A percentile compares a stretch with the other conserved stretches of the same genome.
phyloP scores from a whole-genome alignment of 2,329 filamentous ascomycete genomes.

The Alternaria novae-zelandiae region DNA sequence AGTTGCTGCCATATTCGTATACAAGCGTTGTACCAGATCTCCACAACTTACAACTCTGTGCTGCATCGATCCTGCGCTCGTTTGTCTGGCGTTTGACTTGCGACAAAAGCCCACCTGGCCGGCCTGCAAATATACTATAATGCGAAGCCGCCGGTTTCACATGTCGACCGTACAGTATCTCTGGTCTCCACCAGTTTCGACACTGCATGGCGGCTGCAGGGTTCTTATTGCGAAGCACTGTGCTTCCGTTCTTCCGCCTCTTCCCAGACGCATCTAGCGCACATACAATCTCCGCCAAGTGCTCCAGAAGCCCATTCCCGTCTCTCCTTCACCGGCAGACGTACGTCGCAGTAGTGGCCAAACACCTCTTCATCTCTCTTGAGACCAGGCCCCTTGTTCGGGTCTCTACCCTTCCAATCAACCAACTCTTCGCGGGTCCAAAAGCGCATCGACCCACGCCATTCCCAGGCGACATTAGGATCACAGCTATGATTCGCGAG shows the following conservation, averaged over 20 bases:
- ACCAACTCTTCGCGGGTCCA: conserved; percentile 66
- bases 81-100: neutral
- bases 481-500: conserved; percentile 96
- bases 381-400: conserved; percentile 63
- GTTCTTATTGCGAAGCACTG: neutral
- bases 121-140: neutral
- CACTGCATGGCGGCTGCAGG: neutral
- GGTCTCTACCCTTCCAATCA: conserved; percentile 51
- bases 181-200: neutral
- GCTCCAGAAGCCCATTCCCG: conserved; percentile 89
- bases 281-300: conserved; percentile 88
- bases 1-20: neutral
- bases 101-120: neutral
- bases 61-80: neutral
- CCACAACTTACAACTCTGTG: neutral
- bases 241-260: conserved; percentile 31
- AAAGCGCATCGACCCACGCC: conserved; percentile 79
- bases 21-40: conserved; percentile 3
- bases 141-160: neutral
- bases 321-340: conserved; percentile 76
- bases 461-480: conserved; percentile 94
- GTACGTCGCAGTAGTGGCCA: conserved; percentile 93
- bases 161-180: neutral
- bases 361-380: conserved; percentile 82
- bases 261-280: conserved; percentile 80